Evolutionary conservation across 352 stramenopile species (phyloP), one percentile per base, ranked within the genome.

Genomic region (Pythium sukuiense): DNA sequence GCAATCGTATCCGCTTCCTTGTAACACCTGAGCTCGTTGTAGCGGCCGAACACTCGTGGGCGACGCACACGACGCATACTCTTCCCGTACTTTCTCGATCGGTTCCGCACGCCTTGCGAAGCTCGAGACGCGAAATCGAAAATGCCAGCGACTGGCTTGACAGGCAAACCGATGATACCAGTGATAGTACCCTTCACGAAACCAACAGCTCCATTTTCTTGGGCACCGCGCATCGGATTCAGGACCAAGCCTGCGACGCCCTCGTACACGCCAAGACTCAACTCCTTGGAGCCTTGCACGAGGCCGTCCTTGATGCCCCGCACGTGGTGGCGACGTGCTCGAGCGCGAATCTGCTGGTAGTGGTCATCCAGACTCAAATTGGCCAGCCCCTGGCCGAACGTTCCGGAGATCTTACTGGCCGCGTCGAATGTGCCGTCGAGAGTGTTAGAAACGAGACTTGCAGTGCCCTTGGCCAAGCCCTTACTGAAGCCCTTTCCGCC

Each of bases 41-140:
- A 95, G 24, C 88, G 88, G 26, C 88, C 88, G 76, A 96, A 96
- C 45, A 96, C 88, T 33, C 88, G 87, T 2, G 88, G 88, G 14
- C 84, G 71, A 20, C 88, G 85, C 20, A 96, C 85, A 27, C 88
- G 78, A 27, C 73, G 81, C 81, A 92, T 93, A 59, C 78, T 89
- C 49, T 90, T 81, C 13, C 87, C 80, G 49, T 94, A 88, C 39
- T 92, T 84, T 39, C 90, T 76, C 18, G 87, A 95, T 18, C 88
- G 75, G 65, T 94, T 95, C 18, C 86, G 82, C 24, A 96, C 85
- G 45, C 88, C 88, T 67, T 96, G 88, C 0, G 87, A 94, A 16
- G 88, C 87, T 16, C 88, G 80, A 2, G 88, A 96, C n/a, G 88
- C 88, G 64, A 96, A 96, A 58, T 96, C 88, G 55, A 96, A 96